These are phyloP conservation scores for Pseudopediastrum boryanum DNA, from an alignment of 139 green algal species.

Conservation along the genomic window DNA sequence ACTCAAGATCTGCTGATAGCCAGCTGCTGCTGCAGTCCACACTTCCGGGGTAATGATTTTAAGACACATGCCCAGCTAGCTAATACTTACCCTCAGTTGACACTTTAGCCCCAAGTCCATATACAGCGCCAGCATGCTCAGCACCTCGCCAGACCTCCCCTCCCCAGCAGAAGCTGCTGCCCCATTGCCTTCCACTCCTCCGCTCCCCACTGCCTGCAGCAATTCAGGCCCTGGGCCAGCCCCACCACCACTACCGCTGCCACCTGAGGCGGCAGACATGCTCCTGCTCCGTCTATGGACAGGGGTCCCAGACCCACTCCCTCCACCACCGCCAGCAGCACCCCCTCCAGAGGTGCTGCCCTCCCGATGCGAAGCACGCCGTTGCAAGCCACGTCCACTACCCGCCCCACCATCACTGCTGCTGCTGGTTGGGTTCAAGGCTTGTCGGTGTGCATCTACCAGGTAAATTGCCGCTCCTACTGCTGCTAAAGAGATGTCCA, in stretches of 20 bases:
- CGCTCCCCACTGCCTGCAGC: background rate
- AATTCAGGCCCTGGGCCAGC: no score
- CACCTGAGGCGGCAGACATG: no score
- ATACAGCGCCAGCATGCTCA: slow-evolving; percentile 49
- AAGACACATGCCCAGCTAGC: no score
- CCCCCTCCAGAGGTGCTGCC: background rate
- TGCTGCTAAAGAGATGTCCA: slow-evolving; percentile 11
- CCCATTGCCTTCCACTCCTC: background rate
- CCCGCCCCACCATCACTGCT: background rate
- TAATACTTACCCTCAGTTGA: slow-evolving; percentile 6
- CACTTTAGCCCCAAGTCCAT: slow-evolving; percentile 41
- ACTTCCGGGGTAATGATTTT: no score
- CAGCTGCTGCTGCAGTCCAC: no score
- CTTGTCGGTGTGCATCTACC: slow-evolving; percentile 18
- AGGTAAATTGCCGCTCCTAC: slow-evolving; percentile 29
- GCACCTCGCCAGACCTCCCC: slow-evolving; percentile 1
- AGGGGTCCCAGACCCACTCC: background rate
- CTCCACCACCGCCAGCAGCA: background rate
- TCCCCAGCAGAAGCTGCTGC: background rate
- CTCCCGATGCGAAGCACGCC: background rate
- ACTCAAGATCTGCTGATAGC: no score
- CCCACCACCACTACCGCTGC: no score
- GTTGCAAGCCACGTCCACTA: background rate
- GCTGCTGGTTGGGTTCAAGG: background rate
- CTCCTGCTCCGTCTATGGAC: no score